These are phyloP conservation scores for Aspergillus phoenicis DNA, from an alignment of 2,329 filamentous ascomycete genomes.

Conservation along the genomic window DNA sequence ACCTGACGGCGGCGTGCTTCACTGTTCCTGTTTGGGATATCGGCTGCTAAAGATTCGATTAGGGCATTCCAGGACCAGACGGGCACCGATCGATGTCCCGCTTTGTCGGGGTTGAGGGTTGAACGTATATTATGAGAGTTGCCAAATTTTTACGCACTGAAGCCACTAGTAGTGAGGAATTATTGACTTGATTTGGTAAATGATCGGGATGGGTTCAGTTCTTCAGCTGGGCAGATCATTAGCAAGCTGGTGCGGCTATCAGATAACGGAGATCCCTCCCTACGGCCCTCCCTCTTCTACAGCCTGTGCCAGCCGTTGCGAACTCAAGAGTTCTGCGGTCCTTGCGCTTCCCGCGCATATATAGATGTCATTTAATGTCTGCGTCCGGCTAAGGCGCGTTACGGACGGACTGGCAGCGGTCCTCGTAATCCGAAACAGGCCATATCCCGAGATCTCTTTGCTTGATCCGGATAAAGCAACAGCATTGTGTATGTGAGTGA, in stretches of 20 bases:
- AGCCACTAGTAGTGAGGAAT: conserved; percentile 23
- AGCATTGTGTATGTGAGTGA: neutral
- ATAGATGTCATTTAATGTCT: conserved; percentile 6
- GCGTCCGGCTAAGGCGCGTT: neutral
- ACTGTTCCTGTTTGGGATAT: neutral
- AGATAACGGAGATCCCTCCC: neutral
- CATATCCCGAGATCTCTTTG: neutral
- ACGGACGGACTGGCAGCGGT: neutral
- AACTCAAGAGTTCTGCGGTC: neutral
- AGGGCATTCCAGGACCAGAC: neutral
- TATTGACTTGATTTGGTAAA: conserved; percentile 38
- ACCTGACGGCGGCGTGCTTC: neutral
- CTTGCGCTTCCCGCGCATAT: conserved; percentile 1
- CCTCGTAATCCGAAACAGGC: neutral
- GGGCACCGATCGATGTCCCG: neutral
- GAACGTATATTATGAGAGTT: neutral
- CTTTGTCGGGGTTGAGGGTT: neutral
- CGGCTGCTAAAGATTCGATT: neutral
- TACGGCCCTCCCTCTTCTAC: neutral
- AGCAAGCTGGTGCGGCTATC: conserved; percentile 3
- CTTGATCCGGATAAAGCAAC: neutral
- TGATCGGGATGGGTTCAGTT: conserved; percentile 12
- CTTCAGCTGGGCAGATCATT: conserved; percentile 12
- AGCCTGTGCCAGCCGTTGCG: neutral
- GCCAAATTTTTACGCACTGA: neutral